Base-by-base conservation (phyloP, 495 filamentous ascomycete genomes). In the Hypoxylon crocopeplum region DNA sequence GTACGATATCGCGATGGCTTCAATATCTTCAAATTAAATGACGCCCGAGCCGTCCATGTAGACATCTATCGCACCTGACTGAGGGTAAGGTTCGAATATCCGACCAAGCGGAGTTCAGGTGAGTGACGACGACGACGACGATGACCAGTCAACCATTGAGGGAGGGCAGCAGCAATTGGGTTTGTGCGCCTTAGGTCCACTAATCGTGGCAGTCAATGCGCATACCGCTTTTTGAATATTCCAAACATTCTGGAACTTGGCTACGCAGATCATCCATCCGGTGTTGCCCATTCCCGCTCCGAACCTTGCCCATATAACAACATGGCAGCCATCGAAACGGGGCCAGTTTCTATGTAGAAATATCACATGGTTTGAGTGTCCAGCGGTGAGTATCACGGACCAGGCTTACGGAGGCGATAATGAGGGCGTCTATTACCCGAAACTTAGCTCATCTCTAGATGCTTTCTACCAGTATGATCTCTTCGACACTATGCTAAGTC, bases 241-340 rank as follows among this genome's bases (percentile, higher is more conserved):
- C 27, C 49, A 24, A n/a, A 29, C 29, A 8, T 36, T 44, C 15
- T 25, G 13, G 11, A 53, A 44, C 20, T 41, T 30, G 16, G 30
- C 38, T 36, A 44, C 54, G 54, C 48, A 39, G 38, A 58, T 15
- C 17, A 21, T 30, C 24, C 24, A 8, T 8, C 21, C 45, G 27
- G 36, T n/a, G 20, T 45, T 16, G 20, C 34, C 25, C 20, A 44
- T 45, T 44, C 39, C 39, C 38, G 37, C 48, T 8, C 7, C 6
- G 5, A 40, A 20, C 36, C 16, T 39, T 39, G 20, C 33, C 30
- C 47, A 20, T 25, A 19, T 16, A 4, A 19, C 20, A 33, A 20
- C 15, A 38, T 19, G 36, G 36, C 24, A 20, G 40, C 11, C 48
- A 7, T 34, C 22, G 40, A 7, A 19, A 15, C 21, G n/a, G 36